These are phyloP conservation scores for Galerina marginata DNA, from an alignment of 768 basidiomycete species.

Conservation along the genomic window DNA sequence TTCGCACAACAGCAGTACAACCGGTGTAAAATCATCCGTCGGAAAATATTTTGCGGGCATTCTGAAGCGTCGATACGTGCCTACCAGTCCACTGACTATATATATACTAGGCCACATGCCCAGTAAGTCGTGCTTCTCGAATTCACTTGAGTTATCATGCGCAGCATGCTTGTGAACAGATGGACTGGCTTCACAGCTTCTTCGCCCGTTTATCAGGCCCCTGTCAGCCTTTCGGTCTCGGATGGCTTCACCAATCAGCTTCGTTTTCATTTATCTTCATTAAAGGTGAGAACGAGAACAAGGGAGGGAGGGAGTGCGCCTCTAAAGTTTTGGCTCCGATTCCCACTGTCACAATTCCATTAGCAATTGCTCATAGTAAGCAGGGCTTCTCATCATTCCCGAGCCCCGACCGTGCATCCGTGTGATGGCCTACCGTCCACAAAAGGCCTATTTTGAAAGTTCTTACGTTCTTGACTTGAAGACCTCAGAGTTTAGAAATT, in stretches of 20 bases:
- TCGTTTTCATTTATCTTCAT: slow-evolving; percentile 3
- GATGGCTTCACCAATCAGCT: background rate
- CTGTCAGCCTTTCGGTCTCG: background rate
- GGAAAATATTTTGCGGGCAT: no score
- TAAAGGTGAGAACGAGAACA: background rate
- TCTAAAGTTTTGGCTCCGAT: background rate
- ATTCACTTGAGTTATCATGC: background rate
- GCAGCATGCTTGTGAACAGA: background rate
- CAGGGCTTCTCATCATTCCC: background rate
- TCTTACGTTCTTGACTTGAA: background rate
- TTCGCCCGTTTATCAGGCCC: background rate
- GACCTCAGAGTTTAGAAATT: background rate
- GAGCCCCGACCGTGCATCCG: background rate
- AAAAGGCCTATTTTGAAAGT: background rate
- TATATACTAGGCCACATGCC: background rate
- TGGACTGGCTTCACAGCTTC: background rate
- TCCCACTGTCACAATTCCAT: background rate
- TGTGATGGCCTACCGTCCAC: background rate
- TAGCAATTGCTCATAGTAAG: background rate
- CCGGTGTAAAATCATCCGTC: no score
- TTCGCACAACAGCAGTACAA: no score
- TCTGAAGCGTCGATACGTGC: no score
- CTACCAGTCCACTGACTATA: no score
- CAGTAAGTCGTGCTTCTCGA: background rate
- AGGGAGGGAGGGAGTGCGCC: slow-evolving; percentile 2